Base-by-base conservation (phyloP, 306 rosid genomes). In the Pachyrhizus erosus region DNA sequence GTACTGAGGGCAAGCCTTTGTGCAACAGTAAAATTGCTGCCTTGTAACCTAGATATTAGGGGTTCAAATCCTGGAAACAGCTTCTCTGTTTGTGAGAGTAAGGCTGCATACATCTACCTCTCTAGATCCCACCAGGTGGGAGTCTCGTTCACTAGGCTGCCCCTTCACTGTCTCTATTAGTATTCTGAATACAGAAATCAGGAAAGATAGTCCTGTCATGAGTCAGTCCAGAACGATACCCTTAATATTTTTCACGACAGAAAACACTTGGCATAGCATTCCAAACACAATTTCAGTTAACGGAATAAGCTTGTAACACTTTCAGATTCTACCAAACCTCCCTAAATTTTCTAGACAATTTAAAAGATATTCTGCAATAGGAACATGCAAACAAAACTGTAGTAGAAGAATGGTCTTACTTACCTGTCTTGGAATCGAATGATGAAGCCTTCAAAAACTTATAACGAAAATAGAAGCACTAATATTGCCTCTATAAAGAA, bases 381-480 rank as follows among this genome's bases (percentile, higher is more conserved):
- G 75, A 72, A 27, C 66, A 80, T 26, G 84, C 49, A 80, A 60
- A 70, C 51, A 77, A 80, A 71, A 48, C 54, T 58, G 46, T 54
- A 58, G 34, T 29, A 72, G 11, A 66, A n/a, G 78, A n/a, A 40
- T 11, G 46, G 49, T 75, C 65, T 55, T 34, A 45, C 76, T 85
- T 80, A 91, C 96, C 91, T 86, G 62, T 67, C 64, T 83, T 37
- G 40, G 71, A 84, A 67, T 58, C 76, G 84, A 79, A 84, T 75
- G 73, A 46, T 49, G 69, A 75, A 79, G 84, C 81, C 90, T 72
- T 89, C 85, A 70, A 82, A 75, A 73, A 70, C 75, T 46, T 87
- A 75, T 39, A 83, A 61, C 76, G 81, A 75, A 86, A 83, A 78
- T 62, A 75, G 87, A 89, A 70, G 87, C 91, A 86, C 51, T 83